Base-by-base conservation (phyloP, 208 protist genomes). In the Wallacemonas sp. region DNA sequence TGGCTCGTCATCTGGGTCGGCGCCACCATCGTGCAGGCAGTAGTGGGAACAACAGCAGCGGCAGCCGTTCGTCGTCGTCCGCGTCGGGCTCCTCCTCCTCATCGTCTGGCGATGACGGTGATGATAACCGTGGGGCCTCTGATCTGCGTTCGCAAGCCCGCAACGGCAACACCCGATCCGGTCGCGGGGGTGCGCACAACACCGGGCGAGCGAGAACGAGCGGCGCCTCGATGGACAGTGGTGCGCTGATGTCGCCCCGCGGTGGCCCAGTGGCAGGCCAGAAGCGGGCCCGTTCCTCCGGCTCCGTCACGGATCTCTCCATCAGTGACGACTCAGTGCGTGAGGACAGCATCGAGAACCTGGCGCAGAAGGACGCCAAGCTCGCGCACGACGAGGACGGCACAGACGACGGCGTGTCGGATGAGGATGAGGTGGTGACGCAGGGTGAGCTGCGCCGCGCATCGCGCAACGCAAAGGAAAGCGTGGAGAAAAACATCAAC, bases 251-350 rank as follows among this genome's bases (percentile, higher is more conserved):
- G 5, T 12, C 44, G 44, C 44, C 9, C 44, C 5, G 44, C 44
- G 44, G 44, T 17, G 27, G 24, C 48, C 8, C 11, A 5, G 6
- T n/a, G 27, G 23, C 8, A 2, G 52, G 52, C 2, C 36, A 65
- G 41, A 65, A 65, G 60, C 60, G 60, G 29, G 52, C 30, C 29
- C 52, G 52, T n/a, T 33, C 52, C 29, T 58, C 52, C 4, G 29
- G 32, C 52, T 58, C 52, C 12, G 46, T 39, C 3, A 46, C 62
- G 14, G 57, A 64, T 6, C 49, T 83, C 30, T 88, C 79, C 44
- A 88, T 90, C 58, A 80, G 68, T 24, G 74, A 81, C 32, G 81
- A 71, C 34, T 93, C 87, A 2, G 41, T 93, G 61, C 83, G 84
- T 1, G 77, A 87, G n/a, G 76, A 70, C 32, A 87, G 65, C 24